Evolutionary conservation across 352 stramenopile species (phyloP).

Genomic region (Pilasporangium apinafurcum): DNA sequence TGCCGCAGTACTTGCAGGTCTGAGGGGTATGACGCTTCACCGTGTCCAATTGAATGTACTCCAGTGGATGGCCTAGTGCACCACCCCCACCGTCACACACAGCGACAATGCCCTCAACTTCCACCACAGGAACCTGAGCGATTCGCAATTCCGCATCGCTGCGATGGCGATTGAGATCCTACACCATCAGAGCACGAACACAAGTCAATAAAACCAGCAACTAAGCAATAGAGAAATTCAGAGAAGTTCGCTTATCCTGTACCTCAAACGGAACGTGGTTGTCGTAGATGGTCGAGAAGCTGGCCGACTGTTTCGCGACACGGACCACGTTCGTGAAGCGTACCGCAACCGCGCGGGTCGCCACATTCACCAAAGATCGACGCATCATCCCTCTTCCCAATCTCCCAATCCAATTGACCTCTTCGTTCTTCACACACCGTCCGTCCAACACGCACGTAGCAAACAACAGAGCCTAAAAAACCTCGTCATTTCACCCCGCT

Average conservation of each 20-base stretch:
- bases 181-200: constrained; percentile 1
- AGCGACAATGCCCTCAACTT: constrained; percentile 88
- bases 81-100: constrained; percentile 95
- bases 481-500: too few species aligned
- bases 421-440: background rate
- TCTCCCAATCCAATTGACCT: too few species aligned
- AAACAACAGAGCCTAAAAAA: too few species aligned
- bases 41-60: constrained; percentile 93
- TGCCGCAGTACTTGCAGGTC: constrained; percentile 92
- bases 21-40: constrained; percentile 59
- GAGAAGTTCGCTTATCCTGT: too few species aligned
- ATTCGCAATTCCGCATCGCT: constrained; percentile 89
- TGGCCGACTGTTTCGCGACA: constrained; percentile 21
- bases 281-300: constrained; percentile 72
- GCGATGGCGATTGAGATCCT: constrained; percentile 81
- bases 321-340: constrained; percentile 1
- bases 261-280: constrained; percentile 58
- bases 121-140: constrained; percentile 82
- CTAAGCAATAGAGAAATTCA: background rate
- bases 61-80: constrained; percentile 94
- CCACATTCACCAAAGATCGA: constrained; percentile 10
- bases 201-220: too few species aligned
- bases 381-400: constrained; percentile 13
- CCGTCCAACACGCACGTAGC: too few species aligned
- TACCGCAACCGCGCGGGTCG: constrained; percentile 2